Evolutionary conservation across 805 yeast species (phyloP).

Genomic region (Cyberlindnera samutprakarnensis): DNA sequence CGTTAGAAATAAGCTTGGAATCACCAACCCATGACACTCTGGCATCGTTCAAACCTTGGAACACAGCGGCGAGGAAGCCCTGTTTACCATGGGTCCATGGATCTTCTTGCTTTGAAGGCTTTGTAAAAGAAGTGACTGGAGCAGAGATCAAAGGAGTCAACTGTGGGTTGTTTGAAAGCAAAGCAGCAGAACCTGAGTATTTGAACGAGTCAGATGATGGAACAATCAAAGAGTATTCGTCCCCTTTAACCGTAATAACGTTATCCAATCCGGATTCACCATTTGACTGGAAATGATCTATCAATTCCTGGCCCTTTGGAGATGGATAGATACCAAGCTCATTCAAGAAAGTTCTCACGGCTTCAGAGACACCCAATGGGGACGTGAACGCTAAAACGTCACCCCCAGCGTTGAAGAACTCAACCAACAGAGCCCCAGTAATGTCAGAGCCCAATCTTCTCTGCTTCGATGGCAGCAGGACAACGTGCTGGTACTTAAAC

Average conservation of each 20-base stretch:
- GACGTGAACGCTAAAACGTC: constrained; percentile 60
- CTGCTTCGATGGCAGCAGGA: constrained; percentile 52
- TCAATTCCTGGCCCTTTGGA: constrained; percentile 58
- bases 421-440: constrained; percentile 41
- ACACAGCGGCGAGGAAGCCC: constrained; percentile 64
- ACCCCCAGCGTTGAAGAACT: constrained; percentile 62
- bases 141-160: constrained; percentile 67
- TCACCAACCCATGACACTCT: constrained; percentile 82
- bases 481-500: constrained; percentile 44
- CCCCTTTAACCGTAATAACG: constrained; percentile 16
- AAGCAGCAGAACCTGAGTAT: constrained; percentile 57
- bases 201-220: constrained; percentile 18
- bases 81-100: constrained; percentile 82
- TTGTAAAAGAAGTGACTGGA: constrained; percentile 56
- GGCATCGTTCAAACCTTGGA: constrained; percentile 75
- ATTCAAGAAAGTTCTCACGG: constrained; percentile 57
- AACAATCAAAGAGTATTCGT: constrained; percentile 14
- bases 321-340: constrained; percentile 82
- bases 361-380: constrained; percentile 47
- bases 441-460: constrained; percentile 35
- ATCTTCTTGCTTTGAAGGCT: constrained; percentile 37
- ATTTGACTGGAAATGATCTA: constrained; percentile 53
- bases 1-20: constrained; percentile 40
- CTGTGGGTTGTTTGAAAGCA: constrained; percentile 59
- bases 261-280: constrained; percentile 22